Evolutionary conservation across 768 basidiomycete genomes (phyloP).

Genomic region (Guyanaporus albipodus): DNA sequence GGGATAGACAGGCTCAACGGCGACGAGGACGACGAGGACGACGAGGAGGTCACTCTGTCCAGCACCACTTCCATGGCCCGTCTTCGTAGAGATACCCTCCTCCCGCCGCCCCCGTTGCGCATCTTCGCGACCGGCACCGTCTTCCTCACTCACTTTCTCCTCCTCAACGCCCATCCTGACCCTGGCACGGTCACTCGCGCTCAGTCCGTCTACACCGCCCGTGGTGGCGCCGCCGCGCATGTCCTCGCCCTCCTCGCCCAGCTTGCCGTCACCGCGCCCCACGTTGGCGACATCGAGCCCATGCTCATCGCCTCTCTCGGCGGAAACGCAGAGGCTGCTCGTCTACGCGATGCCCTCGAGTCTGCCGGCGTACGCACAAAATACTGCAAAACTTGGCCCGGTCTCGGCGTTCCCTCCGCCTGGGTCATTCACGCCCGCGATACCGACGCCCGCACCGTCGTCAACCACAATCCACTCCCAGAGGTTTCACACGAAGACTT

Average conservation of each 20-base stretch:
- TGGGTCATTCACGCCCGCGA: conserved; percentile 80
- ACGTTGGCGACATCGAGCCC: conserved; percentile 37
- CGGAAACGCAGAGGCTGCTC: conserved; percentile 64
- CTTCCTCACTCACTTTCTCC: conserved; percentile 72
- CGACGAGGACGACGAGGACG: background rate
- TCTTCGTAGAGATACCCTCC: conserved; percentile 25
- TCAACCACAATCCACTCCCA: conserved; percentile 85
- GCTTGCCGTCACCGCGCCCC: conserved; percentile 38
- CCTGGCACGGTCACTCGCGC: conserved; percentile 62
- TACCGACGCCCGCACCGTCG: conserved; percentile 59
- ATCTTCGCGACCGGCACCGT: conserved; percentile 79
- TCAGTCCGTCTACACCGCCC: conserved; percentile 59
- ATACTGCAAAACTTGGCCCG: conserved; percentile 71
- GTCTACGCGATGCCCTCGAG: conserved; percentile 62
- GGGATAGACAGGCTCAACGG: background rate
- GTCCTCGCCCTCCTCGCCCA: conserved; percentile 71
- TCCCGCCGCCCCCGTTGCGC: conserved; percentile 40
- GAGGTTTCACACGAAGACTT: conserved; percentile 88
- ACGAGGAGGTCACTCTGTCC: too few species aligned
- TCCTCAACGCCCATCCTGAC: conserved; percentile 54
- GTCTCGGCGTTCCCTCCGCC: conserved; percentile 70
- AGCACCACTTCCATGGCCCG: conserved; percentile 23
- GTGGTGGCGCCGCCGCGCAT: conserved; percentile 72
- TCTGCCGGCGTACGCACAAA: conserved; percentile 63
- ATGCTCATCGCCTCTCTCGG: conserved; percentile 72